Evolutionary conservation across 768 basidiomycete genomes (phyloP).

Genomic region (Lentinula lateritia): DNA sequence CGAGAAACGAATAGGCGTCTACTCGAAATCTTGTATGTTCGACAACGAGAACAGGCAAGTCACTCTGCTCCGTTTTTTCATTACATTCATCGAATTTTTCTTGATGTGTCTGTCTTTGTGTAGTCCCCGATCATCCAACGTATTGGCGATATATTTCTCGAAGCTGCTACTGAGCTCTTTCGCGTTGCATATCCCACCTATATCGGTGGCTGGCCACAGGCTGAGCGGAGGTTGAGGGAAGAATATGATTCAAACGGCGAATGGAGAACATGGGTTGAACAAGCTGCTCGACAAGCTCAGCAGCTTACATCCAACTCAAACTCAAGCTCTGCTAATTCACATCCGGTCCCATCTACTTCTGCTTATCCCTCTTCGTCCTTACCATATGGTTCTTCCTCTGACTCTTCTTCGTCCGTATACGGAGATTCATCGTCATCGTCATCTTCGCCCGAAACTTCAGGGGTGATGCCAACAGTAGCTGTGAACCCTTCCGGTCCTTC

Average conservation of each 20-base stretch:
- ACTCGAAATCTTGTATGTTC: slow-evolving; percentile 81
- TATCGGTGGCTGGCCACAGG: slow-evolving; percentile 76
- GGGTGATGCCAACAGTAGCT: not conserved
- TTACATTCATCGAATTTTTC: too few species aligned
- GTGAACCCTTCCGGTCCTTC: not conserved
- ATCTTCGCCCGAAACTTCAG: not conserved
- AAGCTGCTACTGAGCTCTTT: slow-evolving; percentile 77
- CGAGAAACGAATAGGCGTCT: slow-evolving; percentile 76
- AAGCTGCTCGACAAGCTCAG: not conserved
- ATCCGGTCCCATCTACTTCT: not conserved
- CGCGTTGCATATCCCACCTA: slow-evolving; percentile 82
- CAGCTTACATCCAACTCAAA: not conserved
- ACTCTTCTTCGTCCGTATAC: not conserved
- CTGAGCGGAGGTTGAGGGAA: slow-evolving; percentile 83
- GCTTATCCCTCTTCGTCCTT: not conserved
- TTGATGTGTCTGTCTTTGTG: too few species aligned
- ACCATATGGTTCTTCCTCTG: not conserved
- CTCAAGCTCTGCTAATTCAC: not conserved
- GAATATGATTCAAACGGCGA: slow-evolving; percentile 79
- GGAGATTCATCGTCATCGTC: not conserved
- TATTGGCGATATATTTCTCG: slow-evolving; percentile 87
- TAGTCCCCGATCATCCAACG: slow-evolving; percentile 66
- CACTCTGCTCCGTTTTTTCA: not conserved
- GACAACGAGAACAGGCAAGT: slow-evolving; percentile 68
- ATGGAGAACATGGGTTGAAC: slow-evolving; percentile 78